Percentiles rank a stretch among this genome's conserved stretches.
phyloP scores from a whole-genome alignment of 495 filamentous ascomycete species.

The Daldinia caldariorum region DNA sequence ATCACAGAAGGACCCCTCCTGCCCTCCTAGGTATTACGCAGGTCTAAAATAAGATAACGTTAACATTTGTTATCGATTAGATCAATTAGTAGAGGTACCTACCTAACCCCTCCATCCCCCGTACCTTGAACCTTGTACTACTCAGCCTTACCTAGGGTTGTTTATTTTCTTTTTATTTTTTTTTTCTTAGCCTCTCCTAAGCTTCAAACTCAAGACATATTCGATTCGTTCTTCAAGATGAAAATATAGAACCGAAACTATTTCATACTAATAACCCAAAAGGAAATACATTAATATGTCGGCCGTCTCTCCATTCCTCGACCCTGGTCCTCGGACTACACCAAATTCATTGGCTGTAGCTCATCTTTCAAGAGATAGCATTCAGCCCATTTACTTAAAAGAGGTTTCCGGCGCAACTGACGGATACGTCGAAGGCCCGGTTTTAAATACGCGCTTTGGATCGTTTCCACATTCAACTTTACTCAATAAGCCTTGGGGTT shows the following conservation, averaged over 20 bases:
- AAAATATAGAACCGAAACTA: not conserved
- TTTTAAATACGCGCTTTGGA: constrained; percentile 93
- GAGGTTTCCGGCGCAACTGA: constrained; percentile 66
- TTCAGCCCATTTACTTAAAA: constrained; percentile 76
- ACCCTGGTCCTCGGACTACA: constrained; percentile 65
- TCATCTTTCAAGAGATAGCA: constrained; percentile 83
- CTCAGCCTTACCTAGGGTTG: constrained; percentile 1
- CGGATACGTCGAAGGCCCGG: constrained; percentile 81
- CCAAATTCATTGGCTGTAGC: constrained; percentile 75
- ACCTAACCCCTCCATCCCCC: not conserved
- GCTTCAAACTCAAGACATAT: not conserved
- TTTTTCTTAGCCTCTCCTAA: not conserved
- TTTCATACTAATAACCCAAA: not conserved
- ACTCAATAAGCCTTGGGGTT: constrained; percentile 84
- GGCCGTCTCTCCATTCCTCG: constrained; percentile 73
- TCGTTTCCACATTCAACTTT: constrained; percentile 93
- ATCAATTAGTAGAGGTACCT: constrained; percentile 11
- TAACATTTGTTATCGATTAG: constrained; percentile 19
- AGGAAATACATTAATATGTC: constrained; percentile 44
- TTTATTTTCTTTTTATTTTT: not conserved
- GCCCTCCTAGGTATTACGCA: no score
- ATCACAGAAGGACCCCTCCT: not conserved
- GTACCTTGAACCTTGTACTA: not conserved
- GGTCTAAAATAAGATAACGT: no score
- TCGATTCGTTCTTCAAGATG: not conserved